Conservation (phyloP, 176 grass and related monocot genomes). For the Phoenix roebelenii region DNA sequence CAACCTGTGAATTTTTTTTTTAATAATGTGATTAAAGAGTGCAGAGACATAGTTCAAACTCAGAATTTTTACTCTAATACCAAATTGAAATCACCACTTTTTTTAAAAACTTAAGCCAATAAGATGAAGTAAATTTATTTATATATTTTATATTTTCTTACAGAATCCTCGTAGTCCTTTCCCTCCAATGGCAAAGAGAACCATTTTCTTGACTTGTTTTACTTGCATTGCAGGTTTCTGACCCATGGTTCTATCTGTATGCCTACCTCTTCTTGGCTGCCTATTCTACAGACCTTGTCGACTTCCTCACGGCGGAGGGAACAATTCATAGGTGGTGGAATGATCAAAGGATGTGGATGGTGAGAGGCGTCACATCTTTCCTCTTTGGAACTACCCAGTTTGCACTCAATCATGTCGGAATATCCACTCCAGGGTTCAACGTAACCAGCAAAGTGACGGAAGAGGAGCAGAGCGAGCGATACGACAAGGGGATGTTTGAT, state of each 20-base stretch:
- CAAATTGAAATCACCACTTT: too few species aligned
- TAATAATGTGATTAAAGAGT: too few species aligned
- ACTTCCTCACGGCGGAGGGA: constrained; percentile 18
- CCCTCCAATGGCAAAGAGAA: too few species aligned
- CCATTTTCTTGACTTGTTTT: background rate
- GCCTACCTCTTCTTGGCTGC: constrained; percentile 36
- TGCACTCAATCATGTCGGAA: constrained; percentile 1
- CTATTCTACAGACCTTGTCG: constrained; percentile 23
- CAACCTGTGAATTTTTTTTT: too few species aligned
- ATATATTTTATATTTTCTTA: too few species aligned
- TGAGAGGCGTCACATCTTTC: constrained; percentile 9
- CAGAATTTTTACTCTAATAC: too few species aligned
- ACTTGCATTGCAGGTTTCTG: constrained; percentile 18
- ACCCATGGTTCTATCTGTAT: constrained; percentile 44
- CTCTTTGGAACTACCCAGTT: constrained; percentile 21
- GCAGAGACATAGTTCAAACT: too few species aligned
- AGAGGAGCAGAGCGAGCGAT: constrained; percentile 21
- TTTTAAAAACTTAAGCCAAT: too few species aligned
- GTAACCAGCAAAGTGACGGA: constrained; percentile 43
- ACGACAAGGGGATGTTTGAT: constrained; percentile 13
- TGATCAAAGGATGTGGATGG: constrained; percentile 27
- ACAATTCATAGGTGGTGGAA: constrained; percentile 16
- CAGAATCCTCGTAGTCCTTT: too few species aligned
- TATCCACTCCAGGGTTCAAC: constrained; percentile 12
- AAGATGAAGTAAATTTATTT: too few species aligned